These are phyloP conservation scores for Leccinellum luteum DNA, from an alignment of 768 basidiomycete genomes.

Conservation along the genomic window DNA sequence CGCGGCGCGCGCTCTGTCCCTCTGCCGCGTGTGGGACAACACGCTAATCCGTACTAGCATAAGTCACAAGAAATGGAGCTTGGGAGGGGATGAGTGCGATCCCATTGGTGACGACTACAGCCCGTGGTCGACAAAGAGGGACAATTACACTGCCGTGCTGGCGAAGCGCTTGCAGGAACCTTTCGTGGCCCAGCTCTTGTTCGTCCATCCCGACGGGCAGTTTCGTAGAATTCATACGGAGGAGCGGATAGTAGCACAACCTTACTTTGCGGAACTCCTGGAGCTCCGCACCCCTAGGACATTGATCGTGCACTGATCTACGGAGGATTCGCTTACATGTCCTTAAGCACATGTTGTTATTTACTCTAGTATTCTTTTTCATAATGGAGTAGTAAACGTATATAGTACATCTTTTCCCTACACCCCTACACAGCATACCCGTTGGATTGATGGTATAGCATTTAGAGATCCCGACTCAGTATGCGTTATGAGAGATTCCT, in stretches of 20 bases:
- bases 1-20: slow-evolving; percentile 10
- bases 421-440: no score
- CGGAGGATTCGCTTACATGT: not conserved
- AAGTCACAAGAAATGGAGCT: not conserved
- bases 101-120: not conserved
- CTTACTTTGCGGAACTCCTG: slow-evolving; percentile 10
- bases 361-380: not conserved
- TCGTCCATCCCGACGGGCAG: slow-evolving; percentile 20
- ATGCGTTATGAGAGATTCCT: no score
- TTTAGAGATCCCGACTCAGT: no score
- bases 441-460: no score
- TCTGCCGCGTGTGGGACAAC: slow-evolving; percentile 27
- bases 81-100: slow-evolving; percentile 1
- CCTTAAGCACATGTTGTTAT: not conserved
- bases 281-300: slow-evolving; percentile 20
- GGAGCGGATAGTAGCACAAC: slow-evolving; percentile 22
- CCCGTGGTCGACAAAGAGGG: slow-evolving; percentile 16
- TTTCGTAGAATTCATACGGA: slow-evolving; percentile 22
- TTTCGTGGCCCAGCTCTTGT: slow-evolving; percentile 24
- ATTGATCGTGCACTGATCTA: slow-evolving; percentile 19
- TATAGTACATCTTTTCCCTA: no score
- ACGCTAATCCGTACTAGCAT: slow-evolving; percentile 7
- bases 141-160: slow-evolving; percentile 5
- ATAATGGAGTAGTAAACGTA: not conserved
- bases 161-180: slow-evolving; percentile 18